Percentiles rank a stretch among this genome's conserved stretches.
Conservation (phyloP, 306 rosid species). For the Astragalus glycyphyllos region DNA sequence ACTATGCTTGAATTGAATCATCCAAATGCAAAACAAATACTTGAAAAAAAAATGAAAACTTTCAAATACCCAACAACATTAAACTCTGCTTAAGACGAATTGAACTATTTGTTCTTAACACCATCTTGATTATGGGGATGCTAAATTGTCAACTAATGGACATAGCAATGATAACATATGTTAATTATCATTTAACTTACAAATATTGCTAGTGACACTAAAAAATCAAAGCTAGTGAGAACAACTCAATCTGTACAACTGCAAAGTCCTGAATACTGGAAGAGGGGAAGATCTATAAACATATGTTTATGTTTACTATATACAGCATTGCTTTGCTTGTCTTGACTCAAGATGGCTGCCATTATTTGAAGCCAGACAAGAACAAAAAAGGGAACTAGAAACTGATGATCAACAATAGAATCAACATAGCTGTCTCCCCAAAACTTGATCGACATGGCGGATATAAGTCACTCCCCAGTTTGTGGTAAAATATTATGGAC, state of each 20-base stretch:
- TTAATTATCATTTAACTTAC: conserved; percentile 3
- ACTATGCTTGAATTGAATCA: too few relatives aligned
- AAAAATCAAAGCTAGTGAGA: conserved; percentile 7
- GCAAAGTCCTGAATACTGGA: neutral
- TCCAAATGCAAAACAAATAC: too few relatives aligned
- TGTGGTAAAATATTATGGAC: conserved; percentile 2
- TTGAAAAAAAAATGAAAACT: neutral
- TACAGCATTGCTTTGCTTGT: conserved; percentile 43
- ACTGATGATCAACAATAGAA: conserved; percentile 31
- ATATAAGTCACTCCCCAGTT: conserved; percentile 2
- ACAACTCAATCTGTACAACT: conserved; percentile 39
- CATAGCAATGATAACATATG: neutral
- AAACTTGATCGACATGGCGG: conserved; percentile 31
- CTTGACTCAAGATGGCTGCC: conserved; percentile 30
- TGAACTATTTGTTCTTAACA: neutral
- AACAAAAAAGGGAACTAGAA: conserved; percentile 34
- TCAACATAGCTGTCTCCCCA: conserved; percentile 22
- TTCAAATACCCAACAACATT: neutral
- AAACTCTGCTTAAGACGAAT: neutral
- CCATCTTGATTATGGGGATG: neutral
- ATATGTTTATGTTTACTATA: conserved; percentile 13
- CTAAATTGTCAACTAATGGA: conserved; percentile 3
- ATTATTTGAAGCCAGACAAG: conserved; percentile 16
- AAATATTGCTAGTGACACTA: conserved; percentile 30
- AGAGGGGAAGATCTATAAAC: conserved; percentile 27